Percentiles rank a stretch among this genome's conserved stretches.
Conservation (phyloP, 345 rosid genomes). For the Eutrema yunnanense region DNA sequence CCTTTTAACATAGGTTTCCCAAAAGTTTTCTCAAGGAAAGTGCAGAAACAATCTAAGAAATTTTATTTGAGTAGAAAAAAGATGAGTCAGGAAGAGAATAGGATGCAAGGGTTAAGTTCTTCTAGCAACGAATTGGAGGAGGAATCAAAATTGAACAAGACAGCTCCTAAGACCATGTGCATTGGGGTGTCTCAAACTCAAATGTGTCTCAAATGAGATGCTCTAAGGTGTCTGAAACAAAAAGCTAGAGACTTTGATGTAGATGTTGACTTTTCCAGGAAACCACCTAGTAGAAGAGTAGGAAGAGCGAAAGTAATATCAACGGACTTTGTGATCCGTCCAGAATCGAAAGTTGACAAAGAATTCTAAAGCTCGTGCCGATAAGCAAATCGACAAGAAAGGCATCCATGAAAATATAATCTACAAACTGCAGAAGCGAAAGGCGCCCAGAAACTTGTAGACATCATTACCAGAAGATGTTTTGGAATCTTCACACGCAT, state of each 20-base stretch:
- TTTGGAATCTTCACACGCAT: neutral
- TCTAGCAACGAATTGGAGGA: neutral
- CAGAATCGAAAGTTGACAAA: constrained; percentile 61
- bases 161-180: constrained; percentile 22
- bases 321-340: constrained; percentile 70
- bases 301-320: constrained; percentile 53
- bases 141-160: constrained; percentile 4
- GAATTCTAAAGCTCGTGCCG: constrained; percentile 53
- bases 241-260: constrained; percentile 52
- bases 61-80: neutral
- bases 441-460: constrained; percentile 54
- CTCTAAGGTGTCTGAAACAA: constrained; percentile 27
- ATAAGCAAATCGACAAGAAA: neutral
- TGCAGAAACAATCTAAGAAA: too few species aligned
- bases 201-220: too few species aligned
- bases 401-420: constrained; percentile 28
- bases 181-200: too few species aligned
- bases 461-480: neutral
- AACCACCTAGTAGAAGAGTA: constrained; percentile 31
- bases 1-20: neutral
- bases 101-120: neutral
- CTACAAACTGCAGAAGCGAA: constrained; percentile 46
- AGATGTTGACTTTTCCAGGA: constrained; percentile 54
- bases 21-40: too few species aligned
- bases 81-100: neutral